These are phyloP conservation scores for Mesembryanthemum crystallinum DNA, from an alignment of 148 eudicot genomes.

Conservation along the genomic window DNA sequence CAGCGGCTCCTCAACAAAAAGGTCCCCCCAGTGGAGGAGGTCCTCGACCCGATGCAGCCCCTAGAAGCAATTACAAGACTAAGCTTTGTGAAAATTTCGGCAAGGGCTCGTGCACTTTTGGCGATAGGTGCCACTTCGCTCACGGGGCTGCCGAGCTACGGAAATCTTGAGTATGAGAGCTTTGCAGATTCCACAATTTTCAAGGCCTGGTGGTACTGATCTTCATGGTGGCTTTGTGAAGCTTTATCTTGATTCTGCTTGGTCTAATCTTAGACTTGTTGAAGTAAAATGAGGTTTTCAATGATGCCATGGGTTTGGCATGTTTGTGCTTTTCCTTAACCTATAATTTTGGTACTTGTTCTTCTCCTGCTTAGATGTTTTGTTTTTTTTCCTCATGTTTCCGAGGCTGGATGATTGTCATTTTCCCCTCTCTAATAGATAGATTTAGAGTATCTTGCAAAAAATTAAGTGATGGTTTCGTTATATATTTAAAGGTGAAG, in stretches of 20 bases:
- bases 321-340: slow-evolving; percentile 2
- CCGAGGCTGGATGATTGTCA: slow-evolving; percentile 1
- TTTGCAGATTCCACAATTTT: slow-evolving; percentile 1
- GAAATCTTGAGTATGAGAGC: slow-evolving; percentile 25
- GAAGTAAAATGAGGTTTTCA: slow-evolving; percentile 20
- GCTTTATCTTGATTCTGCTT: slow-evolving; percentile 21
- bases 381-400: slow-evolving; percentile 7
- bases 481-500: too few species aligned
- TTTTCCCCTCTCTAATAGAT: background rate
- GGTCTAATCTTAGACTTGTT: slow-evolving; percentile 3
- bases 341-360: background rate
- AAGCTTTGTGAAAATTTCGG: slow-evolving; percentile 69
- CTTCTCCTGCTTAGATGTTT: background rate
- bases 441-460: too few species aligned
- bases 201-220: slow-evolving; percentile 17
- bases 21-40: slow-evolving; percentile 30
- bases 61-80: slow-evolving; percentile 44
- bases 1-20: slow-evolving; percentile 30
- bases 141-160: slow-evolving; percentile 66
- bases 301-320: slow-evolving; percentile 15
- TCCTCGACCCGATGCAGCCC: slow-evolving; percentile 28
- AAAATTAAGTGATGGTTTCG: too few species aligned
- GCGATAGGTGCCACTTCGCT: slow-evolving; percentile 80
- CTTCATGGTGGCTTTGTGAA: slow-evolving; percentile 19
- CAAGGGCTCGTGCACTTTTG: slow-evolving; percentile 67